Conservation (phyloP, 2,329 filamentous ascomycete species). For the Torrubiellomyces zombiae region DNA sequence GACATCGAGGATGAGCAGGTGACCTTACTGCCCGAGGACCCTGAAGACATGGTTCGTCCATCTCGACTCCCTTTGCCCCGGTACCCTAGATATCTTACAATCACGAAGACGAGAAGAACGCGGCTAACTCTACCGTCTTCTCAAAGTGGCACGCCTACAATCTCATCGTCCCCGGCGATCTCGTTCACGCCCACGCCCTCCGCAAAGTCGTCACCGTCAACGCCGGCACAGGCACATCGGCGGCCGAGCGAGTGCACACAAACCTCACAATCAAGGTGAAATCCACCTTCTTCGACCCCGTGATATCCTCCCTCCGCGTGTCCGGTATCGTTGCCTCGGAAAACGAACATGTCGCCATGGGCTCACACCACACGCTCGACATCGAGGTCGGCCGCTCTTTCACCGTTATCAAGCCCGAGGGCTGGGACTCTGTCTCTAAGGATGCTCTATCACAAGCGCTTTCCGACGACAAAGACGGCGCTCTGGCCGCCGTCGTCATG, state of each 20-base stretch:
- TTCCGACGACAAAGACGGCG: constrained; percentile 61
- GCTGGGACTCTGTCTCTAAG: constrained; percentile 82
- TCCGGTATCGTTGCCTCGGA: constrained; percentile 36
- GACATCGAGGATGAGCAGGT: constrained; percentile 23
- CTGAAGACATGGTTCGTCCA: constrained; percentile 27
- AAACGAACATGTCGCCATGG: constrained; percentile 34
- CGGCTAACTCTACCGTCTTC: constrained; percentile 4
- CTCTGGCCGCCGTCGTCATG: constrained; percentile 84
- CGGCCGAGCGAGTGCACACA: constrained; percentile 36
- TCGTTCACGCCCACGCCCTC: constrained; percentile 36
- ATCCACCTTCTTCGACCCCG: constrained; percentile 41
- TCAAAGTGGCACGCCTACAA: constrained; percentile 43
- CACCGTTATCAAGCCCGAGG: constrained; percentile 62
- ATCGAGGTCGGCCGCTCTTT: constrained; percentile 80
- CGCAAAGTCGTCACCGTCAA: constrained; percentile 37
- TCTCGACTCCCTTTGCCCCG: too few species aligned
- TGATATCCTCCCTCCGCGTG: constrained; percentile 36
- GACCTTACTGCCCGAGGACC: constrained; percentile 25
- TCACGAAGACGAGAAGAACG: too few species aligned
- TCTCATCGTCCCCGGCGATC: constrained; percentile 35
- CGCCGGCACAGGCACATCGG: constrained; percentile 29
- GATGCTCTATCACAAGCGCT: constrained; percentile 66
- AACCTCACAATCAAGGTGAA: constrained; percentile 39
- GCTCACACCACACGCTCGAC: constrained; percentile 49
- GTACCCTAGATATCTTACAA: too few species aligned